Evolutionary conservation across 352 stramenopile species (phyloP), one percentile per base, ranked within the genome.

Genomic region (Phytopythium chamaehyphon): DNA sequence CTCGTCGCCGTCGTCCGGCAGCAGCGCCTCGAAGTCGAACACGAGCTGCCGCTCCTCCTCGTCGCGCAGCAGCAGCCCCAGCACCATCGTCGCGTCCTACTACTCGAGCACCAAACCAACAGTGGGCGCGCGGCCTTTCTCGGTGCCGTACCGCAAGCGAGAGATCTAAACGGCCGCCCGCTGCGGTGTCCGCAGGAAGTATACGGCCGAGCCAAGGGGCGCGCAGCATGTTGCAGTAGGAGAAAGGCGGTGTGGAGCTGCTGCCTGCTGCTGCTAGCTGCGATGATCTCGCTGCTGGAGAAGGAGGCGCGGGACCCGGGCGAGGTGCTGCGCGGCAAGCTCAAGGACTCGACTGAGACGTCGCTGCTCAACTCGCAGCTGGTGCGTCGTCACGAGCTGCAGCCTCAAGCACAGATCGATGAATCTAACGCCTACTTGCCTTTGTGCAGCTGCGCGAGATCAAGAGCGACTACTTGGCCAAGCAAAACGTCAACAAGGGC

Each of bases 21-120:
- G 54, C 50, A 90, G 50, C 65, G 73, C 57, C 66, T 95, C 85
- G 46, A 95, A 95, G 71, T 95, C 85, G 60, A 95, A 95, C 55
- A 79, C 53, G 31, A 95, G 61, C 19, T 52, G 55, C 43, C 72
- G 82, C 71, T 95, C 84, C 58, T 95, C 84, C 10, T 83, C 79
- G 40, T 94, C 84, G 43, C 82, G 82, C 54, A 90, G 66, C 38
- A 89, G 57, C 47, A 93, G 61, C 18, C 83, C 83, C 28, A 93
- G 59, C 62, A 90, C 83, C 83, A 93, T 92, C 2, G 22, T 35
- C 22, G 21, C 33, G n/a, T n/a, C n/a, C n/a, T n/a, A n/a, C n/a
- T n/a, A n/a, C n/a, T n/a, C n/a, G n/a, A n/a, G n/a, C n/a, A n/a
- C n/a, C n/a, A n/a, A n/a, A n/a, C n/a, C n/a, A n/a, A n/a, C n/a